Evolutionary conservation across 1,284 basidiomycete genomes (phyloP).

Genomic region (Lentinus polychrous): DNA sequence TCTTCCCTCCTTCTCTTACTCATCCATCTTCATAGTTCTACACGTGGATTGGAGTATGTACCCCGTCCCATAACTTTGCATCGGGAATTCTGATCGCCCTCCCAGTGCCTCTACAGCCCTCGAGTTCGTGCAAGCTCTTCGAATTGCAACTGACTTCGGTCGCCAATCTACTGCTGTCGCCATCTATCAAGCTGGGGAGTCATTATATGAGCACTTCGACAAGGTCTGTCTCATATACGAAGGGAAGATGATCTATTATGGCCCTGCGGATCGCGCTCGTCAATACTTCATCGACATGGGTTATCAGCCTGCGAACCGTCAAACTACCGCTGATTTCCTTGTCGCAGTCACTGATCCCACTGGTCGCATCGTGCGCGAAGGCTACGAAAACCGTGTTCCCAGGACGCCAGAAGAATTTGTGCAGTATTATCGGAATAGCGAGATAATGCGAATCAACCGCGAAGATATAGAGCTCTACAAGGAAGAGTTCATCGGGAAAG

Average conservation of each 20-base stretch:
- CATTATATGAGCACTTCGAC: conserved; percentile 45
- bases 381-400: conserved; percentile 38
- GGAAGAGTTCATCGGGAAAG: conserved; percentile 27
- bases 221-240: conserved; percentile 60
- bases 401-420: conserved; percentile 45
- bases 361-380: conserved; percentile 38
- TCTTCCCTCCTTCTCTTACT: conserved; percentile 6
- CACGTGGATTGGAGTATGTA: conserved; percentile 34
- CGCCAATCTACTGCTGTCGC: conserved; percentile 48
- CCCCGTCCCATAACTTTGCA: not conserved
- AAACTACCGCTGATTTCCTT: conserved; percentile 59
- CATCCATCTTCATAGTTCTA: conserved; percentile 30
- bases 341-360: conserved; percentile 43
- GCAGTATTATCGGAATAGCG: conserved; percentile 37
- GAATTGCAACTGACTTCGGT: conserved; percentile 46
- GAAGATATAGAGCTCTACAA: conserved; percentile 40
- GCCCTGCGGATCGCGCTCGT: conserved; percentile 43
- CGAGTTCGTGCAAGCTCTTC: conserved; percentile 48
- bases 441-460: conserved; percentile 31
- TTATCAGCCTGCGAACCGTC: conserved; percentile 45
- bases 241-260: conserved; percentile 62
- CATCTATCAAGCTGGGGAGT: conserved; percentile 57
- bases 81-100: conserved; percentile 13
- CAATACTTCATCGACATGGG: conserved; percentile 60
- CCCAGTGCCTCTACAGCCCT: conserved; percentile 49